phyloP scores from a whole-genome alignment of 768 basidiomycete species.

The Mycena capillaripes region DNA sequence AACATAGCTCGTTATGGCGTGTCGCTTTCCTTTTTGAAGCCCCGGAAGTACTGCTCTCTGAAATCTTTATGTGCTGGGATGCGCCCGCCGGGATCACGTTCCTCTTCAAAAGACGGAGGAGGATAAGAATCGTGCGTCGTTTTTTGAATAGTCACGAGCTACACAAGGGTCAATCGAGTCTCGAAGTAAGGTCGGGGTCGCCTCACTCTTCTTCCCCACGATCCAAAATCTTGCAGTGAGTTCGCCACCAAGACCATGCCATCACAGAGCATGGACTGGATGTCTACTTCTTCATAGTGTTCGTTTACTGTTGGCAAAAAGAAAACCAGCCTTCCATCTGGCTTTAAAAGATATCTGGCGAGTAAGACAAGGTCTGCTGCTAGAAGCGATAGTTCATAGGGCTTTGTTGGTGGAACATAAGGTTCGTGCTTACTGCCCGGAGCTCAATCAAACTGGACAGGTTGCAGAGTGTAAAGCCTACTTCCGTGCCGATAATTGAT shows the following conservation, averaged over 20 bases:
- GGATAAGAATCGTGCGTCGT: constrained; percentile 57
- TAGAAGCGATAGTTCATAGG: constrained; percentile 92
- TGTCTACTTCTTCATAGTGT: constrained; percentile 90
- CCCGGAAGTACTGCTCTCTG: constrained; percentile 88
- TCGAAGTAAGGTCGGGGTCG: neutral
- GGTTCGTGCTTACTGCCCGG: constrained; percentile 66
- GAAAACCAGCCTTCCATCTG: constrained; percentile 92
- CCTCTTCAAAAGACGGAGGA: constrained; percentile 68
- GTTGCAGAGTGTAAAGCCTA: constrained; percentile 48
- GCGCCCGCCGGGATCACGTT: constrained; percentile 46
- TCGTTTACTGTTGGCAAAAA: constrained; percentile 95
- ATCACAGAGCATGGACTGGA: constrained; percentile 81
- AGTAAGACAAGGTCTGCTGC: constrained; percentile 85
- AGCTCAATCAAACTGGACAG: neutral
- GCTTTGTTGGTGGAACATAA: constrained; percentile 91
- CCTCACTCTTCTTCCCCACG: constrained; percentile 92
- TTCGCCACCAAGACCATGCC: constrained; percentile 93
- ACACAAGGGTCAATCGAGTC: constrained; percentile 12
- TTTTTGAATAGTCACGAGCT: constrained; percentile 96
- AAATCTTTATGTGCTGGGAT: constrained; percentile 93
- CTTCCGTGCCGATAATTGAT: constrained; percentile 57
- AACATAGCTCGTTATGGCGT: neutral
- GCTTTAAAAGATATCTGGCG: constrained; percentile 87
- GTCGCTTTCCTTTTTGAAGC: constrained; percentile 68
- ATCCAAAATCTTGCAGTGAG: constrained; percentile 93